These are phyloP conservation scores for Echinochloa phyllopogon DNA, from an alignment of 176 grass and related monocot species.

Conservation along the genomic window DNA sequence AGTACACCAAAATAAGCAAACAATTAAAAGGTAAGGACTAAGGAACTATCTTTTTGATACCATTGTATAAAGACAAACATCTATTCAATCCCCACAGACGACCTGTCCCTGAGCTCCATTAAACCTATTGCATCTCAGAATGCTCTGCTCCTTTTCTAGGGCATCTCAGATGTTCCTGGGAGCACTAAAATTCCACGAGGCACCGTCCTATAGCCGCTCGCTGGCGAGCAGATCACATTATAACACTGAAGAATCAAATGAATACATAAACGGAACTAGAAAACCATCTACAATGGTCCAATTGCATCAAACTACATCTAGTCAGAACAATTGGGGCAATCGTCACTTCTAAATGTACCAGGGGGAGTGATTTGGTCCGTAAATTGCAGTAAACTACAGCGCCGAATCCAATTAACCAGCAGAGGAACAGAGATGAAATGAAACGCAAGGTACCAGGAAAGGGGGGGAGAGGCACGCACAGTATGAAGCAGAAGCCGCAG, in stretches of 20 bases:
- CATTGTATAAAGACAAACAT: neutral
- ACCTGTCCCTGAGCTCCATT: neutral
- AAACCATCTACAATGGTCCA: neutral
- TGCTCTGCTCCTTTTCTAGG: neutral
- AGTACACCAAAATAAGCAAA: neutral
- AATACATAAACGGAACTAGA: conserved; percentile 25
- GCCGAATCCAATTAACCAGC: conserved; percentile 18
- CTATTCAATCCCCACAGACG: neutral
- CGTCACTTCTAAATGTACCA: neutral
- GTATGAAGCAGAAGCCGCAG: conserved; percentile 93
- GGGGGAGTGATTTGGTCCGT: neutral
- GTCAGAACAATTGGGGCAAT: neutral
- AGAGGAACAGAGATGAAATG: neutral
- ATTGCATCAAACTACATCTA: conserved; percentile 18
- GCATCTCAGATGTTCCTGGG: conserved; percentile 3
- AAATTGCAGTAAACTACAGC: conserved; percentile 17
- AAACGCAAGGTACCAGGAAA: neutral
- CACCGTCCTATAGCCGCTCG: neutral
- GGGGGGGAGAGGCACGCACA: conserved; percentile 43
- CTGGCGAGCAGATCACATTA: neutral
- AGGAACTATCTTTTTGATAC: neutral
- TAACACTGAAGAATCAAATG: neutral
- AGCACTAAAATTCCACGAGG: conserved; percentile 7
- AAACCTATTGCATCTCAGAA: neutral
- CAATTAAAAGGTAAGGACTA: neutral